Conservation (phyloP, 1,139 yeast genomes). For the Pichia sp. region DNA sequence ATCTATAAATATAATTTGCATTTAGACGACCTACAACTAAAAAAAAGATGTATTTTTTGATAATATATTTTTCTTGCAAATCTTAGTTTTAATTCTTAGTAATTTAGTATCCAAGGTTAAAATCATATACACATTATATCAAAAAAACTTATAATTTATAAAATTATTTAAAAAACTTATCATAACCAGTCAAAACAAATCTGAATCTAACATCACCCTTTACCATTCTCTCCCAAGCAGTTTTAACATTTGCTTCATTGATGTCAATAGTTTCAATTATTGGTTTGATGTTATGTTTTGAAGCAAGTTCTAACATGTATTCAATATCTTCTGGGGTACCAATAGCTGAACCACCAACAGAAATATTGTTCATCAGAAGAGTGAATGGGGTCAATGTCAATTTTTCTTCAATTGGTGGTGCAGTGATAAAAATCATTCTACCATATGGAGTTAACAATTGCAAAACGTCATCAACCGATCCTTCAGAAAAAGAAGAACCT, state of each 20-base stretch:
- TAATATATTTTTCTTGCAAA: too few species aligned
- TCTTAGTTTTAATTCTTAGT: too few species aligned
- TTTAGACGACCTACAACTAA: too few species aligned
- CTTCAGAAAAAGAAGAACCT: slow-evolving; percentile 38
- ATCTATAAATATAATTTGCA: too few species aligned
- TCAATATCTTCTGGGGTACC: slow-evolving; percentile 45
- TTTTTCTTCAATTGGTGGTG: slow-evolving; percentile 35
- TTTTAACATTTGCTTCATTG: slow-evolving; percentile 41
- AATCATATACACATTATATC: background rate
- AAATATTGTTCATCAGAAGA: slow-evolving; percentile 28
- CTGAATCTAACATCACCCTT: slow-evolving; percentile 58
- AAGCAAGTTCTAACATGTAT: slow-evolving; percentile 50
- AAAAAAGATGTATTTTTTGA: too few species aligned
- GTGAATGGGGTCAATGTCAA: slow-evolving; percentile 27
- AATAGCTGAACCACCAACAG: slow-evolving; percentile 35
- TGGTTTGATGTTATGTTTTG: slow-evolving; percentile 44
- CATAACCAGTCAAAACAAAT: slow-evolving; percentile 55
- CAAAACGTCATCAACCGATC: slow-evolving; percentile 32
- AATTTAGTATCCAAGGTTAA: background rate
- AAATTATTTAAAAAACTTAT: slow-evolving; percentile 24
- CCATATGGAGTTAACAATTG: slow-evolving; percentile 35
- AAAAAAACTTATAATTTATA: background rate
- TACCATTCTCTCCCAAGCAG: slow-evolving; percentile 45
- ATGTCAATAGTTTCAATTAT: slow-evolving; percentile 55
- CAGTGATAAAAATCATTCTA: slow-evolving; percentile 40